Evolutionary conservation across 2,329 filamentous ascomycete species (phyloP).

Genomic region (Helicocarpus griseus): DNA sequence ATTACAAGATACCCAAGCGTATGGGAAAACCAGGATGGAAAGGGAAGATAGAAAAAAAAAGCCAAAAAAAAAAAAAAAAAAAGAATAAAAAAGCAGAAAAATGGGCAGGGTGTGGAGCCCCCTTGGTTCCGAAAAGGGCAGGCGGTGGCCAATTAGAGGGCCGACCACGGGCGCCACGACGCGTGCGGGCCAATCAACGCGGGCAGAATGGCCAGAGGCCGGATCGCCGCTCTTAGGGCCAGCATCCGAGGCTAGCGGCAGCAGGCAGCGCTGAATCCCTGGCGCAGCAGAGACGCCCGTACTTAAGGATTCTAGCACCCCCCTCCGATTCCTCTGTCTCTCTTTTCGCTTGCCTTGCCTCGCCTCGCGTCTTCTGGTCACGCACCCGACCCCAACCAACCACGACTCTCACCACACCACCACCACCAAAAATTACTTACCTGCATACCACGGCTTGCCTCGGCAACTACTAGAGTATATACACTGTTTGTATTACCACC

Average conservation of each 20-base stretch:
- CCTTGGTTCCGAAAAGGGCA: conserved; percentile 5
- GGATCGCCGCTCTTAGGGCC: conserved; percentile 25
- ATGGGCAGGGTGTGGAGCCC: conserved; percentile 11
- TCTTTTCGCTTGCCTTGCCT: conserved; percentile 18
- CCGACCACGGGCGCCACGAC: conserved; percentile 15
- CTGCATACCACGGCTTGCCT: neutral
- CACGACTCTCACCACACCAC: neutral
- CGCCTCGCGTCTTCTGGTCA: conserved; percentile 13
- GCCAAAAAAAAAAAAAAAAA: too few species aligned
- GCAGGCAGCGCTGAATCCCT: conserved; percentile 19
- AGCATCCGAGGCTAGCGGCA: conserved; percentile 29
- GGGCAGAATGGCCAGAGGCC: conserved; percentile 22
- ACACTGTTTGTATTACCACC: neutral
- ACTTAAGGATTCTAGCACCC: conserved; percentile 36
- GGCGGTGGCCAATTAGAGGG: neutral
- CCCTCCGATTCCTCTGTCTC: conserved; percentile 28
- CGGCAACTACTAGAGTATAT: neutral
- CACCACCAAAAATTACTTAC: too few species aligned
- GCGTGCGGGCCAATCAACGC: conserved; percentile 22
- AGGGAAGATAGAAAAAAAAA: too few species aligned
- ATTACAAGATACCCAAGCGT: too few species aligned
- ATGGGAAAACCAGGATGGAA: too few species aligned
- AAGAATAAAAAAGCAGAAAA: too few species aligned
- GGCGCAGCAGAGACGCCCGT: conserved; percentile 25
- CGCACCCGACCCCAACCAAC: conserved; percentile 12